Percentiles rank a stretch among this genome's conserved stretches.
Conservation (phyloP, 345 rosid genomes). For the Carallia pectinifolia region DNA sequence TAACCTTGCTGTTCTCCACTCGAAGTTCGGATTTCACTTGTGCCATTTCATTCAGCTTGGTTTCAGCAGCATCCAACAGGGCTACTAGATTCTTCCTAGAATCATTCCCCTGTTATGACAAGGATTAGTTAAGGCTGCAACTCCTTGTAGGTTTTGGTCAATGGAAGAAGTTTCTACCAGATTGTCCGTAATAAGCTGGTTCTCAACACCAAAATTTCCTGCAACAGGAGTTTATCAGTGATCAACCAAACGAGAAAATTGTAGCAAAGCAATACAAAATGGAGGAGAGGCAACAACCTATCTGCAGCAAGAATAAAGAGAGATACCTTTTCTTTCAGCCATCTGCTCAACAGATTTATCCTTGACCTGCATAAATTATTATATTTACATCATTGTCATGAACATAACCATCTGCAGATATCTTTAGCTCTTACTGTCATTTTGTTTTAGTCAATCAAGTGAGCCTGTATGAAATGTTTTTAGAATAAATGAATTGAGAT, state of each 20-base stretch:
- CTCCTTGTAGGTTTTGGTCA: neutral
- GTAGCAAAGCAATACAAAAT: too few species aligned
- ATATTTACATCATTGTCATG: neutral
- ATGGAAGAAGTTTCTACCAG: slow-evolving; percentile 24
- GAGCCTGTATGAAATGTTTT: neutral
- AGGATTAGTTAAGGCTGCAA: slow-evolving; percentile 9
- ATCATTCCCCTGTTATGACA: slow-evolving; percentile 34
- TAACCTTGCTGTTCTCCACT: slow-evolving; percentile 54
- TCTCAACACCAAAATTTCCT: slow-evolving; percentile 26
- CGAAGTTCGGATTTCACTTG: slow-evolving; percentile 40
- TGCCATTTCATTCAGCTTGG: slow-evolving; percentile 48
- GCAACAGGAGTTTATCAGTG: slow-evolving; percentile 12
- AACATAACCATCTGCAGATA: too few species aligned
- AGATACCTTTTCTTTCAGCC: slow-evolving; percentile 33
- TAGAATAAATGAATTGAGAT: neutral
- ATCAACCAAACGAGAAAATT: neutral
- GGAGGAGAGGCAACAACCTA: neutral
- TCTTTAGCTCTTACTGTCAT: neutral
- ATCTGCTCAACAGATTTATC: slow-evolving; percentile 20
- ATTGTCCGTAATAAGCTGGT: slow-evolving; percentile 3
- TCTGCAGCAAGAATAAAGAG: neutral
- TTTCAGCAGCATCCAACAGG: slow-evolving; percentile 46
- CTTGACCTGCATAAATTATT: slow-evolving; percentile 26
- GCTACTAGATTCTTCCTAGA: slow-evolving; percentile 29
- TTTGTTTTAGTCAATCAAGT: neutral